phyloP scores from a whole-genome alignment of 345 rosid species.

The Aquilaria sinensis region DNA sequence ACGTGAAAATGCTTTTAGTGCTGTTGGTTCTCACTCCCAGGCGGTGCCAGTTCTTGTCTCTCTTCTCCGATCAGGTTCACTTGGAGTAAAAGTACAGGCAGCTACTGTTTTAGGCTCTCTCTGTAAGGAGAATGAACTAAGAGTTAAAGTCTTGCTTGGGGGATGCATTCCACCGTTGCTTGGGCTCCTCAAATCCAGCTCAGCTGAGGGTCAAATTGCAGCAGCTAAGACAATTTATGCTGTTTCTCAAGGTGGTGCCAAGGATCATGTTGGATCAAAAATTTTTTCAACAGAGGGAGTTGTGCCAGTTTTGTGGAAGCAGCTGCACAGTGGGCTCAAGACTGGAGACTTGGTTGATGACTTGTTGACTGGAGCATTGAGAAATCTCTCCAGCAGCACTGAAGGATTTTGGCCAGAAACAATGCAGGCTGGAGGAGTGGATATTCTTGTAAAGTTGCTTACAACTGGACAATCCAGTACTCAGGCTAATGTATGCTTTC shows the following conservation, averaged over 20 bases:
- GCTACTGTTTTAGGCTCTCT: slow-evolving; percentile 95
- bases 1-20: slow-evolving; percentile 95
- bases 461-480: slow-evolving; percentile 72
- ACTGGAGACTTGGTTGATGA: slow-evolving; percentile 78
- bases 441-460: slow-evolving; percentile 94
- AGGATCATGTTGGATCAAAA: slow-evolving; percentile 97
- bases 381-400: slow-evolving; percentile 81
- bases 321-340: slow-evolving; percentile 65
- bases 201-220: slow-evolving; percentile 93
- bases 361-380: slow-evolving; percentile 91
- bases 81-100: slow-evolving; percentile 93
- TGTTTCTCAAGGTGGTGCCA: slow-evolving; percentile 94
- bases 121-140: slow-evolving; percentile 95
- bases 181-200: slow-evolving; percentile 95
- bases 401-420: slow-evolving; percentile 97
- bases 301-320: slow-evolving; percentile 93
- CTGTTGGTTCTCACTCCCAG: slow-evolving; percentile 99
- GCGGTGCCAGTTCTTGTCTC: slow-evolving; percentile 99
- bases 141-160: slow-evolving; percentile 96
- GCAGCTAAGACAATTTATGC: slow-evolving; percentile 96
- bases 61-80: slow-evolving; percentile 94
- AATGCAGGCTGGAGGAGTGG: slow-evolving; percentile 92
- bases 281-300: slow-evolving; percentile 99
- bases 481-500: slow-evolving; percentile 90
- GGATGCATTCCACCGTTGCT: slow-evolving; percentile 99